Evolutionary conservation across 441 rosid species (phyloP).

Genomic region (Aquilaria agallochum): DNA sequence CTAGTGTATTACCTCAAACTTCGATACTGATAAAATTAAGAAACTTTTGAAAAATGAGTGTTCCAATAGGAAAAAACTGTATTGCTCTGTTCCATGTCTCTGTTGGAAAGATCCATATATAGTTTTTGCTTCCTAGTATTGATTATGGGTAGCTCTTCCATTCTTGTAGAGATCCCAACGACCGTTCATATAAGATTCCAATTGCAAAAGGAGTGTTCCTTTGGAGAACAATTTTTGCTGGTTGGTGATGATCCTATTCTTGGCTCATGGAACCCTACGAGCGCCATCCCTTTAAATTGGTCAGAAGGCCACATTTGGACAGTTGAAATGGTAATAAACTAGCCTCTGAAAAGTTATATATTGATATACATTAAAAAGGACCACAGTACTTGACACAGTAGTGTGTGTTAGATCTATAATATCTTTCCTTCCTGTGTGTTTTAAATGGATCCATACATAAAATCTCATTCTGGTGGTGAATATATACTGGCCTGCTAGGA

Average conservation of each 20-base stretch:
- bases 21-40: too few relatives aligned
- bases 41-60: too few relatives aligned
- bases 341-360: not conserved
- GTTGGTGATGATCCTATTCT: slow-evolving; percentile 34
- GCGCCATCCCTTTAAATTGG: slow-evolving; percentile 39
- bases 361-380: too few relatives aligned
- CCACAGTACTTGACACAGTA: too few relatives aligned
- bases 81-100: not conserved
- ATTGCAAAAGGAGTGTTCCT: slow-evolving; percentile 32
- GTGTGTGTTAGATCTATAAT: too few relatives aligned
- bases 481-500: slow-evolving; percentile 20
- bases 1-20: too few relatives aligned
- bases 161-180: slow-evolving; percentile 17
- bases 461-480: slow-evolving; percentile 4
- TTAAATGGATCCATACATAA: not conserved
- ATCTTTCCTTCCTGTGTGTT: not conserved
- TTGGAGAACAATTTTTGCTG: slow-evolving; percentile 35
- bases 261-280: slow-evolving; percentile 40
- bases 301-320: slow-evolving; percentile 43
- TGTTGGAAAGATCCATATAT: not conserved
- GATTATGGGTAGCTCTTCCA: not conserved
- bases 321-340: slow-evolving; percentile 32
- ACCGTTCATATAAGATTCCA: slow-evolving; percentile 37
- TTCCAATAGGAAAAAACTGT: too few relatives aligned
- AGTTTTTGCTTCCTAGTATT: not conserved